A percentile compares a stretch with the other conserved stretches of the same genome.
phyloP scores from a whole-genome alignment of 192 early-diverging fungal genomes.

The Umbelopsis isabellina region DNA sequence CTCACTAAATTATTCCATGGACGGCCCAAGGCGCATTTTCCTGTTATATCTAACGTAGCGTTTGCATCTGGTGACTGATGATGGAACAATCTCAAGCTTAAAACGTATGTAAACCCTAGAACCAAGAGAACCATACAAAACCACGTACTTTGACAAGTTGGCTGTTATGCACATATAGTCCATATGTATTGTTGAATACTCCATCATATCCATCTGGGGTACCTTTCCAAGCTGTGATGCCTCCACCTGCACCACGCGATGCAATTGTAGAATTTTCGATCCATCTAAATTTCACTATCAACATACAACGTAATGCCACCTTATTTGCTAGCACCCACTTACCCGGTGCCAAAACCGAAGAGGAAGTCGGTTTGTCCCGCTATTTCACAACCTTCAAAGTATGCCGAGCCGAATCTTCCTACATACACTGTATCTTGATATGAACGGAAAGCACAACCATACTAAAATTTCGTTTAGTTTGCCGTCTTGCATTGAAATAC shows the following conservation, averaged over 20 bases:
- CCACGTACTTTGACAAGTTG: conserved; percentile 11
- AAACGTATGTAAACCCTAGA: no score
- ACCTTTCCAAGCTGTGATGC: conserved; percentile 23
- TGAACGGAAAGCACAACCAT: conserved; percentile 21
- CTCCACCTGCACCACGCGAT: conserved; percentile 13
- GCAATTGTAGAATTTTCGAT: conserved; percentile 25
- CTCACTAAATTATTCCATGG: conserved; percentile 17
- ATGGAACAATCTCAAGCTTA: no score
- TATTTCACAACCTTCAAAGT: conserved; percentile 21
- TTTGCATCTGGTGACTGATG: conserved; percentile 13
- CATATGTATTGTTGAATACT: conserved; percentile 11
- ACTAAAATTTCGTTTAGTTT: neutral
- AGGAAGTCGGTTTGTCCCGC: conserved; percentile 19
- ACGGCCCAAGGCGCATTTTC: conserved; percentile 12
- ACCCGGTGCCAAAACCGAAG: conserved; percentile 20
- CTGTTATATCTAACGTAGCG: conserved; percentile 9
- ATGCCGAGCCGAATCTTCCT: conserved; percentile 16
- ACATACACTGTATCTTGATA: conserved; percentile 22
- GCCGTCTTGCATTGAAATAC: neutral
- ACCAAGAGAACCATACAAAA: neutral
- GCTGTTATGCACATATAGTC: conserved; percentile 6
- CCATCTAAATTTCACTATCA: neutral
- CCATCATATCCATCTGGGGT: conserved; percentile 22
- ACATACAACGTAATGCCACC: no score
- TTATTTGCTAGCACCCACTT: neutral